Conservation (phyloP, 1,284 basidiomycete genomes). For the Ganoderma lucidum region DNA sequence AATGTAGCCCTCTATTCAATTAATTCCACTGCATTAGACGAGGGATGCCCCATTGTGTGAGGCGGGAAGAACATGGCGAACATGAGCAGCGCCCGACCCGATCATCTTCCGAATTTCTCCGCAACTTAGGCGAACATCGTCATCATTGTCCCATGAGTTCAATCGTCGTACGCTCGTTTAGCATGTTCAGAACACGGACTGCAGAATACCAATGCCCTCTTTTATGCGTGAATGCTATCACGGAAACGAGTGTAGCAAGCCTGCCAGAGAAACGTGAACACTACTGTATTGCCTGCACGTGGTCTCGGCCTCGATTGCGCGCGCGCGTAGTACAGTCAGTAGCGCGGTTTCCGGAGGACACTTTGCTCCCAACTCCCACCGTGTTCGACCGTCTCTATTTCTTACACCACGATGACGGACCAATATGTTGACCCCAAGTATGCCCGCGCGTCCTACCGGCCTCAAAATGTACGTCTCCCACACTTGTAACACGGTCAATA, state of each 20-base stretch:
- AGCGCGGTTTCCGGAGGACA: neutral
- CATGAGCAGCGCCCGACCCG: slow-evolving; percentile 3
- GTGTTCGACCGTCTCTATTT: neutral
- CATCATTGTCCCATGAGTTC: neutral
- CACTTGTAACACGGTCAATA: neutral
- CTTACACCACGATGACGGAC: slow-evolving; percentile 38
- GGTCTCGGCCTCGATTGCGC: slow-evolving; percentile 1
- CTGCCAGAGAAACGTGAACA: neutral
- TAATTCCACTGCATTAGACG: slow-evolving; percentile 13
- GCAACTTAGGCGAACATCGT: neutral
- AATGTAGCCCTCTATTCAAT: slow-evolving; percentile 28
- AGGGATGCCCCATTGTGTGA: slow-evolving; percentile 8
- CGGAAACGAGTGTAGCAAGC: neutral
- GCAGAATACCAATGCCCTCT: neutral
- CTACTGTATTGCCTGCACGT: neutral
- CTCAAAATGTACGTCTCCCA: slow-evolving; percentile 45
- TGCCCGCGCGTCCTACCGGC: slow-evolving; percentile 49
- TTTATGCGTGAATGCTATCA: neutral
- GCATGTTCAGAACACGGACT: neutral
- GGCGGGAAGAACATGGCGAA: neutral
- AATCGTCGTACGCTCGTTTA: neutral
- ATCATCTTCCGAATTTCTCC: slow-evolving; percentile 7
- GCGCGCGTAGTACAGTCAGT: neutral
- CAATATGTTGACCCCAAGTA: slow-evolving; percentile 46
- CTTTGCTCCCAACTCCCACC: slow-evolving; percentile 7